phyloP scores from a whole-genome alignment of 768 basidiomycete genomes.

The Mycena galopus region DNA sequence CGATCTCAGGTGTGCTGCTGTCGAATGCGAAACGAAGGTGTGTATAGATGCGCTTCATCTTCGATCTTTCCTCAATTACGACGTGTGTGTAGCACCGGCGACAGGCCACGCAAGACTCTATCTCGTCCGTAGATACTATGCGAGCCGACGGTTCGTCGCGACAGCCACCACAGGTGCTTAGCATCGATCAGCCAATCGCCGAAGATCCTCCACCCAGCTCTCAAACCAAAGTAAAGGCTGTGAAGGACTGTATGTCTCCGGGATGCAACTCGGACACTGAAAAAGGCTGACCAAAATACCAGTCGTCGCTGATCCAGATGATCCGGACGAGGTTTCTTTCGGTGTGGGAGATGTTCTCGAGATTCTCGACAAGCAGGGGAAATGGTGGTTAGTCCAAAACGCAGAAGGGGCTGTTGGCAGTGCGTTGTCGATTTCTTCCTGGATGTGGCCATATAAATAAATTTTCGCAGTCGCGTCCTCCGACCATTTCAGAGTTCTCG shows the following conservation, averaged over 20 bases:
- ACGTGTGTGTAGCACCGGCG: not conserved
- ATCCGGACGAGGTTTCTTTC: conserved; percentile 96
- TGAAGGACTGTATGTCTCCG: not conserved
- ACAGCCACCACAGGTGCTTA: not conserved
- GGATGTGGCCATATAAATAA: not conserved
- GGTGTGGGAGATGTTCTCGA: conserved; percentile 91
- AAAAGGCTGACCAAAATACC: not conserved
- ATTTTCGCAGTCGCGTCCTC: conserved; percentile 5
- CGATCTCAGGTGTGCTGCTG: conserved; percentile 78
- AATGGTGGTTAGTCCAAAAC: conserved; percentile 92
- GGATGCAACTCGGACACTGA: not conserved
- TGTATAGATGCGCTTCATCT: not conserved
- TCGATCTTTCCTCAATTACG: not conserved
- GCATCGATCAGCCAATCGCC: not conserved
- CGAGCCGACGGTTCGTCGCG: not conserved
- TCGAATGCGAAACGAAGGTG: conserved; percentile 68
- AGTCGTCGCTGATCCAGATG: conserved; percentile 54
- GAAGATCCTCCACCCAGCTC: conserved; percentile 21
- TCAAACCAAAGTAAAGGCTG: not conserved
- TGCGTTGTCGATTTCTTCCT: conserved; percentile 56
- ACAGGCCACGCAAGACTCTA: conserved; percentile 50
- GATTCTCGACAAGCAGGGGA: conserved; percentile 90
- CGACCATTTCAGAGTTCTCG: conserved; percentile 2
- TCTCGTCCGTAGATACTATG: not conserved
- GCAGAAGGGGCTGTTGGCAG: conserved; percentile 81